Evolutionary conservation across 2,329 filamentous ascomycete species (phyloP).

Genomic region (Fusarium fujikuroi): DNA sequence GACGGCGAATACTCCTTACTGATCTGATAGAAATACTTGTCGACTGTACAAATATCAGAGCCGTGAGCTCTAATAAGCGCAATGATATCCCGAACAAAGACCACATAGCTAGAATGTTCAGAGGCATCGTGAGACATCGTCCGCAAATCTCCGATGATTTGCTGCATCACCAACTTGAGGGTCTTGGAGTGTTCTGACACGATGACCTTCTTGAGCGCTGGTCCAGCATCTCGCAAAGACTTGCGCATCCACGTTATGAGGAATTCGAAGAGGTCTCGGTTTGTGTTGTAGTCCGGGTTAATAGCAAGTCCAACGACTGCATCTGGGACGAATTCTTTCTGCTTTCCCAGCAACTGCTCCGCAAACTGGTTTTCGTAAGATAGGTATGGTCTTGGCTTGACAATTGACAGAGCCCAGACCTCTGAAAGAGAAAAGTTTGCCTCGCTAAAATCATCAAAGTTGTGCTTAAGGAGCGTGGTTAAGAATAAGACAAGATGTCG

Average conservation of each 20-base stretch:
- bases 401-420: constrained; percentile 64
- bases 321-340: constrained; percentile 57
- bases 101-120: constrained; percentile 60
- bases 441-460: constrained; percentile 59
- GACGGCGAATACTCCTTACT: constrained; percentile 67
- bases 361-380: constrained; percentile 63
- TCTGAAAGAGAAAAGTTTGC: constrained; percentile 58
- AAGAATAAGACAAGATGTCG: constrained; percentile 63
- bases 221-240: constrained; percentile 54
- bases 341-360: constrained; percentile 55
- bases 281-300: constrained; percentile 60
- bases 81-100: constrained; percentile 64
- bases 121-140: constrained; percentile 49
- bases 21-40: constrained; percentile 67
- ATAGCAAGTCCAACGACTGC: constrained; percentile 51
- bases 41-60: constrained; percentile 63
- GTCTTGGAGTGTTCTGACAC: constrained; percentile 55
- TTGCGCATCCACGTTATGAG: constrained; percentile 62
- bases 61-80: constrained; percentile 65
- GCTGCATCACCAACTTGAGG: constrained; percentile 62
- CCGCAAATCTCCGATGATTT: constrained; percentile 63
- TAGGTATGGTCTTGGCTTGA: constrained; percentile 59
- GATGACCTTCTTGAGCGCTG: constrained; percentile 50
- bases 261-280: constrained; percentile 61
- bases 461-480: constrained; percentile 58